Evolutionary conservation across 2,329 filamentous ascomycete species (phyloP).

Genomic region (Pezicula radicicola): DNA sequence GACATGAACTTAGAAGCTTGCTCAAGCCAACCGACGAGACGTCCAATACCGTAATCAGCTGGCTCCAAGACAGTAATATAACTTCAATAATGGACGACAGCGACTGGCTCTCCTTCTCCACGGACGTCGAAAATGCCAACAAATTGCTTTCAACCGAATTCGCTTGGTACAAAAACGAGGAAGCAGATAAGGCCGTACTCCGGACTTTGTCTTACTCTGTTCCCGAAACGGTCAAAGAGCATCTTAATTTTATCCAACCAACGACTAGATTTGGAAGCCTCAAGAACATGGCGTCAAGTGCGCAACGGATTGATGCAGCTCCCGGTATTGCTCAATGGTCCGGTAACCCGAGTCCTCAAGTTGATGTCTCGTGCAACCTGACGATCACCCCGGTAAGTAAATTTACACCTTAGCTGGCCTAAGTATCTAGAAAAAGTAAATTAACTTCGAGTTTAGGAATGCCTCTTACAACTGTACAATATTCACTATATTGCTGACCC

Average conservation of each 20-base stretch:
- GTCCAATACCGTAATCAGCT: constrained; percentile 33
- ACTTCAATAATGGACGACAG: constrained; percentile 34
- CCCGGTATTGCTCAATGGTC: constrained; percentile 8
- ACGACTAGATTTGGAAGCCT: constrained; percentile 34
- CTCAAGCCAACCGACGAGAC: constrained; percentile 36
- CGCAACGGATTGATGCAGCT: constrained; percentile 9
- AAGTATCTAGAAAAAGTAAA: no score
- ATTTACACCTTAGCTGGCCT: no score
- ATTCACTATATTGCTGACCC: constrained; percentile 15
- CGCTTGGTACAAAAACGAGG: constrained; percentile 32
- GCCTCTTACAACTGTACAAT: constrained; percentile 27
- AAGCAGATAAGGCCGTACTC: constrained; percentile 26
- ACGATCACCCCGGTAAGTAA: constrained; percentile 23
- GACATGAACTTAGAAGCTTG: constrained; percentile 39
- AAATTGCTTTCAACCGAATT: constrained; percentile 35
- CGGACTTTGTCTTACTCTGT: constrained; percentile 37
- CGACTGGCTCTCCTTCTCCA: constrained; percentile 20
- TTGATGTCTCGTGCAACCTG: constrained; percentile 21
- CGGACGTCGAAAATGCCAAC: constrained; percentile 31
- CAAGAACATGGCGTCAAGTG: constrained; percentile 7
- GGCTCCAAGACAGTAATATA: constrained; percentile 36
- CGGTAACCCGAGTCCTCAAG: constrained; percentile 1
- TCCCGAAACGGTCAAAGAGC: constrained; percentile 28
- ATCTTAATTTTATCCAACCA: constrained; percentile 38
- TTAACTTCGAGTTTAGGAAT: constrained; percentile 7